Evolutionary conservation across 352 stramenopile species (phyloP), one percentile per base, ranked within the genome.

Genomic region (Phytophthora fragariaefolia): DNA sequence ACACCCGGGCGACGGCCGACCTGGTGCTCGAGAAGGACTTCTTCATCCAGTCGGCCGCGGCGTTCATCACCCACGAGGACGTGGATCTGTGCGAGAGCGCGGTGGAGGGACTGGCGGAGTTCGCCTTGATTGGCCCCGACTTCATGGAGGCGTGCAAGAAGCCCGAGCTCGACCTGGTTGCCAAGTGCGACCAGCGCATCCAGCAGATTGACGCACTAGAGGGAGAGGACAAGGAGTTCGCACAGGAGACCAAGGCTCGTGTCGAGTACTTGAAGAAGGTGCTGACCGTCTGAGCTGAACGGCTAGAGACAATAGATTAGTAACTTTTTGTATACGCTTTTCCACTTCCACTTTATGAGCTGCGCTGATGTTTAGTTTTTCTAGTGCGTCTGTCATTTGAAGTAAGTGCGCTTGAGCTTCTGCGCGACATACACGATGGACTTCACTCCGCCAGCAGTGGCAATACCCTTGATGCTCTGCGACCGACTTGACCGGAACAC

Each of bases 401-500:
- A 86, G 63, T 95, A 95, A 8, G 87, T 88, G n/a, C 87, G 90
- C 42, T 94, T 86, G 17, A 97, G 74, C 63, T 97, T 97, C 64
- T 94, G 81, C 27, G 80, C 76, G 4, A 94, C 77, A 58, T 97
- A 97, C 28, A 84, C 54, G 36, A 92, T 80, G 6, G 86, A 89
- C 56, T 97, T 97, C 32, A 89, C 57, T 18, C 73, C 83, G 10
- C 90, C 90, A 28, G 87, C 90, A 15, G 90, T 97, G 22, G 89
- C 77, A 28, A 97, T 93, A 49, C 90, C 87, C 58, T 97, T 97
- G 63, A 93, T 93, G 73, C 89, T 94, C 69, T 97, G 90, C 9
- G 89, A 89, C 27, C 87, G 83, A 63, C 90, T 97, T 60, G 87
- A 96, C n/a, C 82, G 77, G 28, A 87, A 83, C 32, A 97, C 88